Base-by-base conservation (phyloP, 352 stramenopile species). In the Phytophthora agathidicida region DNA sequence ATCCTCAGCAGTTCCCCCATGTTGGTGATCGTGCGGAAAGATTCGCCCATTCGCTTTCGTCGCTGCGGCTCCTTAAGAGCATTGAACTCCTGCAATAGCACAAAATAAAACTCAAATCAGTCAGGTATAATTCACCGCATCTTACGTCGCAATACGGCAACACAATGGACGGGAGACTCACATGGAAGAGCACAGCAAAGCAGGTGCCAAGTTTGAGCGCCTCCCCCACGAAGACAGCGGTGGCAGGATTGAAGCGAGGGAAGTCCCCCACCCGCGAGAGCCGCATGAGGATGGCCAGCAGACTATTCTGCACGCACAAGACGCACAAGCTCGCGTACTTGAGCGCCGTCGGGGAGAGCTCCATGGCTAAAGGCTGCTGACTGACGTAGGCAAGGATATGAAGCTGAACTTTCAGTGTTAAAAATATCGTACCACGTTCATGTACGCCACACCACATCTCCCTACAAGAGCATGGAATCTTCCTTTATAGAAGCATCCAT, bases 281-380 rank as follows among this genome's bases (percentile, higher is more conserved):
- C 35, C 84, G 80, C 84, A 93, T 91, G 54, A 93, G 76, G 53
- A 91, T 80, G 31, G 74, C 84, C 48, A 91, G 53, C 14, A 89
- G 65, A 17, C 77, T 89, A 68, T 91, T 93, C 67, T 93, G 84
- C 51, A 91, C 68, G 45, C 84, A 93, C n/a, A 93, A 71, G 44
- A 93, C 71, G 38, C 70, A 77, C 16, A 93, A 75, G 57, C 84
- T 93, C 53, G 66, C 68, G 41, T 91, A 88, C 73, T 93, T 93
- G 68, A 93, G 80, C 61, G 75, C 70, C 46, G 69, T 61, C 49
- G 45, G 57, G 41, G 66, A 68, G 37, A 76, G 55, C 43, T 44
- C 49, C 65, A 75, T 79, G 41, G 33, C n/a, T n/a, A n/a, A n/a
- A n/a, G n/a, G 17, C 19, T n/a, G 16, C 9, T 14, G 10, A 14